These are phyloP conservation scores for Gleditsia sinensis DNA, from an alignment of 306 rosid species.

Conservation along the genomic window DNA sequence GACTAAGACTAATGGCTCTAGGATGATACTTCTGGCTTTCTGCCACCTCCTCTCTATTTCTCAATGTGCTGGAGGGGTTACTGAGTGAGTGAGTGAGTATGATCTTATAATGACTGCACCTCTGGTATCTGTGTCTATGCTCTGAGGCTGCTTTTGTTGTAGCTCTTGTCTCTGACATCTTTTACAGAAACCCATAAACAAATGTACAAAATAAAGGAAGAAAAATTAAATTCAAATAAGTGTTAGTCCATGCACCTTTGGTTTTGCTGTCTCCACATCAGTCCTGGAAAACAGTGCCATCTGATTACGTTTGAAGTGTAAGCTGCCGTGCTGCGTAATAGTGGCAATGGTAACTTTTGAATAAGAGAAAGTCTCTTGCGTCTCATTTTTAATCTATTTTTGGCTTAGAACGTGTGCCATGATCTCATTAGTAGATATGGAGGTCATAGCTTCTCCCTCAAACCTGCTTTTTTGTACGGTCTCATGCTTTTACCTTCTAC, in stretches of 20 bases:
- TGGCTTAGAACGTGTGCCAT: no score
- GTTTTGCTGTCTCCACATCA: neutral
- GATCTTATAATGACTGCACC: conserved; percentile 10
- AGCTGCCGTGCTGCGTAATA: neutral
- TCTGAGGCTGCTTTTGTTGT: neutral
- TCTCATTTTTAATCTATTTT: no score
- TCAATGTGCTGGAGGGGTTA: no score
- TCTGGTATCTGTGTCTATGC: neutral
- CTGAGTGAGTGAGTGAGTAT: neutral
- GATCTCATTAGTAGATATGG: no score
- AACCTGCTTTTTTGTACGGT: neutral
- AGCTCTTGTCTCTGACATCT: neutral
- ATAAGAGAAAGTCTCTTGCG: no score
- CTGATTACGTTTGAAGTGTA: neutral
- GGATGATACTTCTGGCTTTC: conserved; percentile 1
- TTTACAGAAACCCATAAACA: neutral
- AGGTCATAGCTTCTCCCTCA: no score
- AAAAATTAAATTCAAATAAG: conserved; percentile 14
- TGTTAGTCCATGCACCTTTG: neutral
- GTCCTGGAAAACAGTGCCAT: conserved; percentile 4
- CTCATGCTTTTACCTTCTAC: neutral
- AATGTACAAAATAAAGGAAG: conserved; percentile 1
- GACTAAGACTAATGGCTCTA: conserved; percentile 13
- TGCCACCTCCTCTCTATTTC: no score
- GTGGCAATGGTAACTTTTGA: neutral